Evolutionary conservation across 805 yeast genomes (phyloP).

Genomic region (Candida piceae): DNA sequence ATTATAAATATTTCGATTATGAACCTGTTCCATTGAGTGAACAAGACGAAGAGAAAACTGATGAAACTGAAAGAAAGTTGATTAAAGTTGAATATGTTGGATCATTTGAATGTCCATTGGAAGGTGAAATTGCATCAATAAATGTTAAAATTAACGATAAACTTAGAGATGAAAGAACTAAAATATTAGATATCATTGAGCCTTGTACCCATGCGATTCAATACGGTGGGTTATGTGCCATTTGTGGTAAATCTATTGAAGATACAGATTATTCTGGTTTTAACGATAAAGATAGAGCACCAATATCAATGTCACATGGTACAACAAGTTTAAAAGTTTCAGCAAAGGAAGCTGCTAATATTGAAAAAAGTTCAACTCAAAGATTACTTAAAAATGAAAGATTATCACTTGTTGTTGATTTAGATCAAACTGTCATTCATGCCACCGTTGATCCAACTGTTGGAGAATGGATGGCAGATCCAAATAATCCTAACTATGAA

Average conservation of each 20-base stretch:
- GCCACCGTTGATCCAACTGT: conserved; percentile 98
- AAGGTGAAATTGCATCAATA: conserved; percentile 57
- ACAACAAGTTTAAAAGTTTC: conserved; percentile 80
- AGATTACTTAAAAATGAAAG: conserved; percentile 58
- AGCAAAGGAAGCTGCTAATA: conserved; percentile 76
- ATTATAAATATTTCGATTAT: conserved; percentile 64
- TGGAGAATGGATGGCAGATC: conserved; percentile 91
- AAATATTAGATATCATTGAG: conserved; percentile 58
- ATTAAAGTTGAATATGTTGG: conserved; percentile 63
- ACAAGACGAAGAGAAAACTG: conserved; percentile 28
- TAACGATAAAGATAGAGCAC: conserved; percentile 66
- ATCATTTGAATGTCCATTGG: conserved; percentile 77
- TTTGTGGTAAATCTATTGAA: conserved; percentile 79
- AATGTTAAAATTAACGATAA: conserved; percentile 54
- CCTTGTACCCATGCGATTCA: conserved; percentile 92
- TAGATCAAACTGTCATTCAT: conserved; percentile 96
- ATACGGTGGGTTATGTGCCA: conserved; percentile 90
- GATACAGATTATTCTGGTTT: conserved; percentile 72
- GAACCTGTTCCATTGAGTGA: conserved; percentile 50
- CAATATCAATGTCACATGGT: conserved; percentile 86
- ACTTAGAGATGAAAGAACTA: conserved; percentile 40
- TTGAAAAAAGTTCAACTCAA: conserved; percentile 63
- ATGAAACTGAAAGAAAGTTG: conserved; percentile 38
- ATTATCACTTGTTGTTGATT: conserved; percentile 87
- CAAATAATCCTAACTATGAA: conserved; percentile 76